Conservation (phyloP, 345 rosid species). For the Hibiscus syriacus region DNA sequence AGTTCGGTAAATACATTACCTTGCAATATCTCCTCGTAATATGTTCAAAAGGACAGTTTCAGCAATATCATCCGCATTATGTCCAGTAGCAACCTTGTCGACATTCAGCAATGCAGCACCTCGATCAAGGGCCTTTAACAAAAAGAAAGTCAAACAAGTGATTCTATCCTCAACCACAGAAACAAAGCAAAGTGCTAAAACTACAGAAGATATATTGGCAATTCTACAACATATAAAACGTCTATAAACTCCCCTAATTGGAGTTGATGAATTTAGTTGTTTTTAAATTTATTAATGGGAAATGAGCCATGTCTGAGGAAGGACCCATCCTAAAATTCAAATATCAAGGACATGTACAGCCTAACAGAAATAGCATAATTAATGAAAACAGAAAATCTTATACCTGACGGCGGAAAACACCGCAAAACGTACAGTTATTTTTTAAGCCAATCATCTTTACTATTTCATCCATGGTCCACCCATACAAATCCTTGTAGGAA, state of each 20-base stretch:
- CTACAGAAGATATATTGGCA: not conserved
- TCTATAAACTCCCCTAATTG: not conserved
- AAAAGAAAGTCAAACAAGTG: conserved; percentile 7
- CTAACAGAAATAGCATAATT: not conserved
- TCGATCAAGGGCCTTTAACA: conserved; percentile 85
- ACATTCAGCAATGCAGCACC: conserved; percentile 85
- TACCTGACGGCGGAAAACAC: conserved; percentile 94
- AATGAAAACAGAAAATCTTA: not conserved
- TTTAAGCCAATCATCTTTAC: conserved; percentile 90
- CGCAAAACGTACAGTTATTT: conserved; percentile 95
- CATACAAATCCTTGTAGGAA: conserved; percentile 93
- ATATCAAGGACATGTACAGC: not conserved
- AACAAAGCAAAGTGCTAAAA: not conserved
- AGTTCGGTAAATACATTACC: conserved; percentile 32
- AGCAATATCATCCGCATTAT: conserved; percentile 96
- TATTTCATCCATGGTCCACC: conserved; percentile 99
- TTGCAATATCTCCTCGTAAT: conserved; percentile 86
- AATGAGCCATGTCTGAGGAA: not conserved
- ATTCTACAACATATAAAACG: not conserved
- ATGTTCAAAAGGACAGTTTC: conserved; percentile 89
- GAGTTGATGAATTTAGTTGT: not conserved
- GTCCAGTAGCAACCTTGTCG: conserved; percentile 87
- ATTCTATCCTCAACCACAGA: not conserved
- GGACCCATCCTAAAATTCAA: not conserved
- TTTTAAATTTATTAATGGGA: not conserved